These are phyloP conservation scores for Rhizopogon vulgaris DNA, from an alignment of 768 basidiomycete genomes.

Conservation along the genomic window DNA sequence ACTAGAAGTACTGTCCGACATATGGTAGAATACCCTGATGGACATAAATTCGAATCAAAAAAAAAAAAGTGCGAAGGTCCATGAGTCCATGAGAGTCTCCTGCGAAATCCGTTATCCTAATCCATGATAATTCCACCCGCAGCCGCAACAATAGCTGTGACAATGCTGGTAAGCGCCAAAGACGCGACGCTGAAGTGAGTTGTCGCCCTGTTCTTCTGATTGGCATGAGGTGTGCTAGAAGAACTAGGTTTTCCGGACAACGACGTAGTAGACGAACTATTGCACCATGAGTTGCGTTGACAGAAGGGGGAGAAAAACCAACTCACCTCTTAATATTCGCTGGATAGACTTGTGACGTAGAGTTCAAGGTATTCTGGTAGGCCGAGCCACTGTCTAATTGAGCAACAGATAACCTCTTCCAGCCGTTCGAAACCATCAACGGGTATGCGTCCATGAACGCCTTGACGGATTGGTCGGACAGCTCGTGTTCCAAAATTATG, in stretches of 20 bases:
- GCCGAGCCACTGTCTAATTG: conserved; percentile 31
- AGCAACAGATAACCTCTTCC: conserved; percentile 60
- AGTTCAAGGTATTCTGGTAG: conserved; percentile 43
- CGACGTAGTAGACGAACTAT: background rate
- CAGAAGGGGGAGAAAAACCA: background rate
- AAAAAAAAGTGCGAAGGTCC: no score
- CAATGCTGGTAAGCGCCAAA: conserved; percentile 17
- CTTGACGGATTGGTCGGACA: conserved; percentile 48
- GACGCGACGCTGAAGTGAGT: conserved; percentile 17
- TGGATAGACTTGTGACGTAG: conserved; percentile 20
- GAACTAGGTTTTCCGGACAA: conserved; percentile 5
- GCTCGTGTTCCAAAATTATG: conserved; percentile 82
- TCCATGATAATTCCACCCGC: conserved; percentile 18
- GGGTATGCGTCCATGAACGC: conserved; percentile 67
- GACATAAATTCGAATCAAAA: no score
- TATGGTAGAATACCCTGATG: no score
- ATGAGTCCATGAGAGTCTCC: conserved; percentile 1
- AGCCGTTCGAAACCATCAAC: conserved; percentile 58
- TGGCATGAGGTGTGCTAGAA: conserved; percentile 20
- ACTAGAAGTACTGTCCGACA: no score
- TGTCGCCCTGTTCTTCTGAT: conserved; percentile 27
- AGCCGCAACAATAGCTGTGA: conserved; percentile 16
- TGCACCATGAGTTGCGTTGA: conserved; percentile 3
- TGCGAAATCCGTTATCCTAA: conserved; percentile 1
- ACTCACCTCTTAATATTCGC: conserved; percentile 11